A percentile compares a stretch with the other conserved stretches of the same genome.
These are phyloP conservation scores for Talaromyces sp. DNA, from an alignment of 2,329 filamentous ascomycete genomes.

Conservation along the genomic window DNA sequence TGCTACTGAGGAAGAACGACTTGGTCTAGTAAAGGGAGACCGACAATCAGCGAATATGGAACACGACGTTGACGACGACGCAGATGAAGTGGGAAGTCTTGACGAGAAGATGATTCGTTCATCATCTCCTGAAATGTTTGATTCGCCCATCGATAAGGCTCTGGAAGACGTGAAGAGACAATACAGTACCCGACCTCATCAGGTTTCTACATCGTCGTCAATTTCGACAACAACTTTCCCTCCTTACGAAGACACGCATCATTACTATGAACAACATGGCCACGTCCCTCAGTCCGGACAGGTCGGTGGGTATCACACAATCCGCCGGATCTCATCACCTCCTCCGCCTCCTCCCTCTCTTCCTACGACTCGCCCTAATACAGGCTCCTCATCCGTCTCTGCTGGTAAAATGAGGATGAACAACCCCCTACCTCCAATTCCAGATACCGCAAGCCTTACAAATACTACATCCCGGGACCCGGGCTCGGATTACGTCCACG, in stretches of 20 bases:
- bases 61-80: constrained; percentile 15
- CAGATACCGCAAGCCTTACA: constrained; percentile 24
- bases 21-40: constrained; percentile 79
- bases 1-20: constrained; percentile 75
- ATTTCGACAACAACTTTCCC: constrained; percentile 24
- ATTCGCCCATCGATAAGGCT: constrained; percentile 20
- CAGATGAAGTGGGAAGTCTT: constrained; percentile 24
- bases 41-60: constrained; percentile 27
- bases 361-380: constrained; percentile 23
- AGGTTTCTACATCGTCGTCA: constrained; percentile 20
- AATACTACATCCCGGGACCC: not conserved
- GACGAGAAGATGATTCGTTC: constrained; percentile 29
- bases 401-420: constrained; percentile 9
- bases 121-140: constrained; percentile 21
- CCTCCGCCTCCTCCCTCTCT: constrained; percentile 20
- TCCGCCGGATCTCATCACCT: constrained; percentile 14
- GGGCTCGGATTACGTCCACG: constrained; percentile 7
- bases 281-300: constrained; percentile 3
- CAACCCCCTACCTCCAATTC: constrained; percentile 33
- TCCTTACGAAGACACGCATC: constrained; percentile 28
- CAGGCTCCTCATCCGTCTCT: constrained; percentile 13
- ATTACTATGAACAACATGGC: constrained; percentile 19
- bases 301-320: constrained; percentile 16
- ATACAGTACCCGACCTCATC: constrained; percentile 22
- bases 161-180: constrained; percentile 22